Base-by-base conservation (phyloP, 768 basidiomycete genomes). In the Termitomyces sp. region DNA sequence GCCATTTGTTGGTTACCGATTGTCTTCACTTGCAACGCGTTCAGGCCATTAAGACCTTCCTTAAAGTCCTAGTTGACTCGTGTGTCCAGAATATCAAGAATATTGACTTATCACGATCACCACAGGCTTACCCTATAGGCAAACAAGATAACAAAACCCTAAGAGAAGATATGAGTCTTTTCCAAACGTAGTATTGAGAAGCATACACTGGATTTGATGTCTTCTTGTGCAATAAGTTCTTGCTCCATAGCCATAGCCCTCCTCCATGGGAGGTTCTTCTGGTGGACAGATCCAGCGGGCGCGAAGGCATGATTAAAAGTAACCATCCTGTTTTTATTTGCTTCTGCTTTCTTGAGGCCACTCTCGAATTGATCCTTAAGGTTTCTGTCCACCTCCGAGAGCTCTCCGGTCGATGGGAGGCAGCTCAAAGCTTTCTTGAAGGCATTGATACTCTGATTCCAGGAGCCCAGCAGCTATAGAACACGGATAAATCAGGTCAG, bases 311-410 rank as follows among this genome's bases (percentile, higher is more conserved):
- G 53, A 2, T 60, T 37, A 12, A 42, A 36, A 40, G 56, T 43
- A 40, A 34, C 15, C 11, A n/a, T 15, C 25, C 29, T 31, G 25
- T 32, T 38, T 32, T 40, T 37, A 25, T 37, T 62, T 12, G 53
- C 60, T 57, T 70, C 60, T 7, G 70, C 70, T 43, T 71, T 70
- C 40, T 70, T 65, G 9, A 77, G 60, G 10, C 70, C 68, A 0
- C 67, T 67, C 8, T 68, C 59, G 56, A 77, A 79, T 62, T 79
- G 76, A 2, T 65, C 63, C 52, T 73, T 74, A 50, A 79, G 76
- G 40, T 65, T 69, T 62, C 69, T 62, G 36, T 81, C 72, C 1
- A 67, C 64, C 2, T 68, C 61, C 6, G 69, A 71, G 1, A 76
- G 71, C 20, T 68, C 66, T 10, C 72, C 68, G 6, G 57, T 60